A percentile compares a stretch with the other conserved stretches of the same genome.
These are phyloP conservation scores for Debaryomyces udenii DNA, from an alignment of 1,139 yeast species.

Conservation along the genomic window DNA sequence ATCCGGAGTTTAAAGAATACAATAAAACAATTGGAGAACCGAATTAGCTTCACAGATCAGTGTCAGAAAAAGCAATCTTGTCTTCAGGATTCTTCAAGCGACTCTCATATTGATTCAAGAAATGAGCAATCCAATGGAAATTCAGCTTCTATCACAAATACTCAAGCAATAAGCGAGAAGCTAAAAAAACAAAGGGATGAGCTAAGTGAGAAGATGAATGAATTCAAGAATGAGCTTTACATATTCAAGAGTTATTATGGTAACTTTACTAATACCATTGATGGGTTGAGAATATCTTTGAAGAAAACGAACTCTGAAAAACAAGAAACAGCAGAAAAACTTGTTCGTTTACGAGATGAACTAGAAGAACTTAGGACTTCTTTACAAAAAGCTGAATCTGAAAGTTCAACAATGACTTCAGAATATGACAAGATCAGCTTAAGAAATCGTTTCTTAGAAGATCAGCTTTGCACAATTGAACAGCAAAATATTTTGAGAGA, in stretches of 20 bases:
- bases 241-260: constrained; percentile 17
- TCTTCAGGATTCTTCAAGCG: too few species aligned
- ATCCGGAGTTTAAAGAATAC: constrained; percentile 14
- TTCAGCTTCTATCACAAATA: constrained; percentile 8
- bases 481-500: neutral
- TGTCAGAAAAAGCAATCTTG: too few species aligned
- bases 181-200: constrained; percentile 13
- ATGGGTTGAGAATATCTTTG: neutral
- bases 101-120: constrained; percentile 6
- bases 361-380: neutral
- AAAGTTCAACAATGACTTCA: neutral
- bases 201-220: constrained; percentile 16
- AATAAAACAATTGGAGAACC: constrained; percentile 15
- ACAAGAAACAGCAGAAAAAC: neutral
- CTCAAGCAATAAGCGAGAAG: constrained; percentile 8
- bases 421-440: neutral
- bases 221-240: constrained; percentile 19
- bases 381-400: neutral
- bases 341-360: neutral
- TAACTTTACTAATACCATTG: constrained; percentile 16
- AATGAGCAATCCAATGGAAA: constrained; percentile 6
- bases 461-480: neutral
- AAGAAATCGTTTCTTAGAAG: neutral
- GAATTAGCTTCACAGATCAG: constrained; percentile 10
- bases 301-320: neutral